Evolutionary conservation across 1,284 basidiomycete species (phyloP), one percentile per base, ranked within the genome.

Genomic region (Naganishia sp.): DNA sequence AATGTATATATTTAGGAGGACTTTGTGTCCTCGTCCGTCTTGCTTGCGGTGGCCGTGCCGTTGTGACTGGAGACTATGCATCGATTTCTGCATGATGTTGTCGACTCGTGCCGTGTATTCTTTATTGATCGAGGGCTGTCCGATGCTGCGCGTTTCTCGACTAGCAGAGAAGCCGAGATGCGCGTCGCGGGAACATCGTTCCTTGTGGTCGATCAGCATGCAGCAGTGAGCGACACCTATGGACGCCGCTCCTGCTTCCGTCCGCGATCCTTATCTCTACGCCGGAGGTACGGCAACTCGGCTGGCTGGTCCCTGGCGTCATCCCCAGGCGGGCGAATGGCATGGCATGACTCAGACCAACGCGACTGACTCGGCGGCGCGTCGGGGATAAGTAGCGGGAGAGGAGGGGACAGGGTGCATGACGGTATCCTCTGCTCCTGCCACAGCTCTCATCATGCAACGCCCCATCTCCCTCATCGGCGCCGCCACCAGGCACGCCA

Each of bases 1-100:
- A 61, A 61, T 61, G 59, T 61, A 61, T 39, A 39, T 61, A 61
- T 50, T 48, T 61, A 61, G 59, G 36, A 39, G 48, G 59, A 31
- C 11, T 16, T 6, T 31, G 59, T 61, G 33, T 50, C 49, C 52
- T 42, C 56, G 48, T 25, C 21, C 21, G 21, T 49, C 48, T 25
- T 49, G 48, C 21, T 23, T 49, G 48, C 48, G 21, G 21, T 49
- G 48, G 21, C 48, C 48, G 48, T 7, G 18, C 36, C 36, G 50
- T 33, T 31, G 25, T 57, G 44, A 52, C 59, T 52, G 21, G 59
- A 52, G 59, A 52, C 42, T 44, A 44, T 49, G 21, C 48, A 49
- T 49, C 6, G 48, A 49, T 49, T 49, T 49, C 36, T 28, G 23
- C 53, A 55, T 55, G 21, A 56, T 28, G 36, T 36, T 36, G 36